These are phyloP conservation scores for Solidago caesia DNA, from an alignment of 129 eudicot species.

Conservation along the genomic window DNA sequence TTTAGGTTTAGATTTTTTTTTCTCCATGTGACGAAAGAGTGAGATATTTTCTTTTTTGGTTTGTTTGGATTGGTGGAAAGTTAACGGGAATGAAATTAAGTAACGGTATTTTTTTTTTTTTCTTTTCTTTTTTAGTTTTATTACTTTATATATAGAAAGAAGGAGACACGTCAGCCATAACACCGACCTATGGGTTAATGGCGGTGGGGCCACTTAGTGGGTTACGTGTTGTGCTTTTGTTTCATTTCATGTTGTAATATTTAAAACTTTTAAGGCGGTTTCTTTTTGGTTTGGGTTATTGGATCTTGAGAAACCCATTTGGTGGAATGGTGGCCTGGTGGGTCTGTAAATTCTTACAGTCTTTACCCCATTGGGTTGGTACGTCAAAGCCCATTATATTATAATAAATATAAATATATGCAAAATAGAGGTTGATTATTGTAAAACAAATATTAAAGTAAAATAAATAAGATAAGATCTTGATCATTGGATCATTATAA, in stretches of 20 bases:
- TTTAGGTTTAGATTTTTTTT: neutral
- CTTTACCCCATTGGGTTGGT: too few relatives aligned
- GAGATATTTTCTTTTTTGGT: neutral
- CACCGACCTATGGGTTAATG: conserved; percentile 10
- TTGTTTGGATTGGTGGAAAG: conserved; percentile 7
- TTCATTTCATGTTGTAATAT: neutral
- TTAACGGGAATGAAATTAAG: conserved; percentile 1
- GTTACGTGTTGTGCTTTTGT: neutral
- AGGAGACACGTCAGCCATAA: neutral
- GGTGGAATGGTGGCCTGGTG: too few relatives aligned
- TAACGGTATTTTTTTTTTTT: neutral
- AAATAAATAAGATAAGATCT: too few relatives aligned
- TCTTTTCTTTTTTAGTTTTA: neutral
- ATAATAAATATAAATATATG: too few relatives aligned
- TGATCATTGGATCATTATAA: too few relatives aligned
- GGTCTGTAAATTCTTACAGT: too few relatives aligned
- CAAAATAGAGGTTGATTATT: too few relatives aligned
- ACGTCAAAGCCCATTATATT: neutral
- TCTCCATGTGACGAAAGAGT: neutral
- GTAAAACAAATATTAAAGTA: too few relatives aligned
- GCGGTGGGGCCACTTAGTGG: neutral
- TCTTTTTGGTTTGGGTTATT: neutral
- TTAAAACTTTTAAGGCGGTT: conserved; percentile 7
- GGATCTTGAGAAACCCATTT: neutral
- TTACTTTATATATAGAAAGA: neutral